A percentile compares a stretch with the other conserved stretches of the same genome.
These are phyloP conservation scores for Haberlea rhodopensis DNA, from an alignment of 257 asterid genomes.

Conservation along the genomic window DNA sequence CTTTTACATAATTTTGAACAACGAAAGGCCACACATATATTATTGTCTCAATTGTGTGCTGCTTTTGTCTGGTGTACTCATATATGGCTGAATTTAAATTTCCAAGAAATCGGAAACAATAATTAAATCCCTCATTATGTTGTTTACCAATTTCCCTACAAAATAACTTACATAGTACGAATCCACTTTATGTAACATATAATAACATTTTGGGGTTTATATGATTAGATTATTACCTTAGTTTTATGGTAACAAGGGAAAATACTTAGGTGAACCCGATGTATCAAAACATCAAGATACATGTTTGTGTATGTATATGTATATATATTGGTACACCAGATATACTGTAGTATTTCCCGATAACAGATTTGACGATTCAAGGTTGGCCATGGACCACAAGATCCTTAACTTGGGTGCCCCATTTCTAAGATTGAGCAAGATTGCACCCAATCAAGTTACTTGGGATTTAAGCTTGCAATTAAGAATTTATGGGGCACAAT, in stretches of 20 bases:
- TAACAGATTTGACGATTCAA: slow-evolving; percentile 2
- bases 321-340: no score
- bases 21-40: neutral
- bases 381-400: slow-evolving; percentile 27
- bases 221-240: no score
- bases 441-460: slow-evolving; percentile 13
- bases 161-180: slow-evolving; percentile 11
- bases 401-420: slow-evolving; percentile 17
- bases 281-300: no score
- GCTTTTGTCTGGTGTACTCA: slow-evolving; percentile 6
- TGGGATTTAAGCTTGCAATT: slow-evolving; percentile 7
- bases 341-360: no score
- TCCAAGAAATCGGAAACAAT: slow-evolving; percentile 17
- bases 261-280: no score
- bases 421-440: slow-evolving; percentile 19
- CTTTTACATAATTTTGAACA: no score
- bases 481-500: slow-evolving; percentile 32
- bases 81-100: slow-evolving; percentile 7
- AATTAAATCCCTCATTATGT: slow-evolving; percentile 21
- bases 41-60: slow-evolving; percentile 19
- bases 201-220: slow-evolving; percentile 25
- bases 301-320: no score
- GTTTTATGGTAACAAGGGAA: no score
- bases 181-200: slow-evolving; percentile 3
- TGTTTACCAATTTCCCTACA: slow-evolving; percentile 25